phyloP scores from a whole-genome alignment of 2,329 filamentous ascomycete species.

The Falciphora oryzae region DNA sequence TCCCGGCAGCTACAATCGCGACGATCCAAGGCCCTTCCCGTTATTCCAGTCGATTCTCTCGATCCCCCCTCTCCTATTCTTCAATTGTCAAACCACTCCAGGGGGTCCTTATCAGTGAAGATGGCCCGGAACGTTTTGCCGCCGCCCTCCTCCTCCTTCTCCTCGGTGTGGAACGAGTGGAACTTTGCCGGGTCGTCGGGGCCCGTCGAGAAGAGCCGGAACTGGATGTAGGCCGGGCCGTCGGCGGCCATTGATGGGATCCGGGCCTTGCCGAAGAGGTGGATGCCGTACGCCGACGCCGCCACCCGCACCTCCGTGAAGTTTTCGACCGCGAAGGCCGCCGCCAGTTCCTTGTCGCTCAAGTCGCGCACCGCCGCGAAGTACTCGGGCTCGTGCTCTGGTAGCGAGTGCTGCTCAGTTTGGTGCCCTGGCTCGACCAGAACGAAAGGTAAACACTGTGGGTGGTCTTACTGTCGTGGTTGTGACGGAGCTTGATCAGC shows the following conservation, averaged over 20 bases:
- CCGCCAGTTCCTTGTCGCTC: conserved; percentile 30
- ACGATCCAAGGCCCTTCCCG: not conserved
- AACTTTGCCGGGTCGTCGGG: conserved; percentile 33
- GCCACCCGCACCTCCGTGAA: conserved; percentile 39
- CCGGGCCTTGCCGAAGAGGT: conserved; percentile 43
- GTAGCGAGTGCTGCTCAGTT: not conserved
- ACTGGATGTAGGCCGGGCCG: conserved; percentile 35
- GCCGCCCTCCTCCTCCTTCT: conserved; percentile 31
- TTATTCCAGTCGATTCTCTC: no score
- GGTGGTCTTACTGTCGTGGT: conserved; percentile 34
- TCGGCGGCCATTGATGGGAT: conserved; percentile 34
- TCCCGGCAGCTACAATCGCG: not conserved
- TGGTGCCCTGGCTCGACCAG: not conserved
- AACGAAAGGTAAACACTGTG: not conserved
- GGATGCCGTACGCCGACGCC: conserved; percentile 39
- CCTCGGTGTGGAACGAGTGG: conserved; percentile 43
- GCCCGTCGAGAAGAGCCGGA: conserved; percentile 40
- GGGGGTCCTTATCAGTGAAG: conserved; percentile 37
- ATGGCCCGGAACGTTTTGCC: conserved; percentile 39
- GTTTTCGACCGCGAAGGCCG: conserved; percentile 32
- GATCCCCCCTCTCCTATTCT: not conserved
- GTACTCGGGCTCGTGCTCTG: conserved; percentile 50
- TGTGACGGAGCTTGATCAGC: conserved; percentile 42
- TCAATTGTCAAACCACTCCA: conserved; percentile 51
- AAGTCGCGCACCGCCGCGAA: conserved; percentile 42